Evolutionary conservation across 2,329 filamentous ascomycete species (phyloP).

Genomic region (Fusarium annulatum): DNA sequence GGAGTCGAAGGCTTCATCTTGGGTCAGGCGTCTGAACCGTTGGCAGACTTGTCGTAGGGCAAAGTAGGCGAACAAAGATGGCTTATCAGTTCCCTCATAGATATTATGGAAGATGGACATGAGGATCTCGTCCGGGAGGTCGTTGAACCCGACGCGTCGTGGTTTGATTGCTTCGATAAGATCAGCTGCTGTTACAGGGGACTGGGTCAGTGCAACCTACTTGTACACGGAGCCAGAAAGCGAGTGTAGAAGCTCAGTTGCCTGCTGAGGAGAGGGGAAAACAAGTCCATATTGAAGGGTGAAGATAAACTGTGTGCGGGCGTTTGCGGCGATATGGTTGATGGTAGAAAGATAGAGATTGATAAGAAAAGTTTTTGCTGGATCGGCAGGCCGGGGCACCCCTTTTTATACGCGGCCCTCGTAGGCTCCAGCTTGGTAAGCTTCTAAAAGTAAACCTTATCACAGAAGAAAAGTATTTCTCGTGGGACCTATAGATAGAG

Average conservation of each 20-base stretch:
- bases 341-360: background rate
- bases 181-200: too few relatives aligned
- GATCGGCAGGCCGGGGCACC: rapidly evolving
- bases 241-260: too few relatives aligned
- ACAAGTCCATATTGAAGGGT: background rate
- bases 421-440: background rate
- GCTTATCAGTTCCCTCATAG: rapidly evolving
- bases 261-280: background rate
- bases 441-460: too few relatives aligned
- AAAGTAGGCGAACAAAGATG: background rate
- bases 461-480: too few relatives aligned
- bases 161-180: background rate
- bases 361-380: background rate
- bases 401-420: background rate
- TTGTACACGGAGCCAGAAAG: background rate
- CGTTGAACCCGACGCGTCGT: background rate
- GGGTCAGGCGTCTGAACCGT: background rate
- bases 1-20: background rate
- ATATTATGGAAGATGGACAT: rapidly evolving
- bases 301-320: background rate
- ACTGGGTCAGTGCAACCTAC: rapidly evolving
- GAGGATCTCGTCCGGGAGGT: background rate
- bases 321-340: background rate
- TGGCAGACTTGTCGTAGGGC: background rate
- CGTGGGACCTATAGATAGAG: rapidly evolving